Percentiles rank a stretch among this genome's conserved stretches.
These are phyloP conservation scores for Dillenia turbinata DNA, from an alignment of 164 flowering plant genomes.

Conservation along the genomic window DNA sequence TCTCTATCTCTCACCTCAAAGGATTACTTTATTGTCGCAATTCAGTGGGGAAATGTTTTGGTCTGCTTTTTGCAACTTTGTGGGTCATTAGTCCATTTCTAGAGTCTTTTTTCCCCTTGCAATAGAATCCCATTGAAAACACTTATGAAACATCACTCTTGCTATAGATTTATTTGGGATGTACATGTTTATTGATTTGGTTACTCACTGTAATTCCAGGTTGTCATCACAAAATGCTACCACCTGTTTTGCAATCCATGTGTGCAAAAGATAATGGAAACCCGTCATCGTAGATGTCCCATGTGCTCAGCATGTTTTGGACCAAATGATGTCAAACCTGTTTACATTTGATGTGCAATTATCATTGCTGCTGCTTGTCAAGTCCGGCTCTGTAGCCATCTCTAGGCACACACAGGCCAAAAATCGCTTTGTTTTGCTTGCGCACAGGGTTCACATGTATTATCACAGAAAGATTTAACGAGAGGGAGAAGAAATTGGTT, in stretches of 20 bases:
- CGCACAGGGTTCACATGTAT: neutral
- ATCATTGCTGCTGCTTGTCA: neutral
- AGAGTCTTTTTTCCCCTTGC: neutral
- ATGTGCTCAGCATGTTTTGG: constrained; percentile 74
- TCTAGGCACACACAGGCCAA: neutral
- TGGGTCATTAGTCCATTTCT: neutral
- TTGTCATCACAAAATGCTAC: constrained; percentile 94
- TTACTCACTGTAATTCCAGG: constrained; percentile 39
- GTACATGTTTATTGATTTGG: neutral
- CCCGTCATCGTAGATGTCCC: constrained; percentile 83
- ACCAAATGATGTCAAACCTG: constrained; percentile 81
- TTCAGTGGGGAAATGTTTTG: too few relatives aligned
- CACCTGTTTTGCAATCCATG: constrained; percentile 88
- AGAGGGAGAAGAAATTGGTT: constrained; percentile 4
- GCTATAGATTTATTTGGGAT: too few relatives aligned
- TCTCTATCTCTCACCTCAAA: too few relatives aligned
- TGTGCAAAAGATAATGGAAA: constrained; percentile 54
- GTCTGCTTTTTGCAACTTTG: neutral
- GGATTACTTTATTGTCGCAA: too few relatives aligned
- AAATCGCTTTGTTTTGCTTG: neutral
- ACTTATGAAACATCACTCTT: too few relatives aligned
- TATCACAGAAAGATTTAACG: neutral
- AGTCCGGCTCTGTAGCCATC: neutral
- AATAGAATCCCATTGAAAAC: too few relatives aligned
- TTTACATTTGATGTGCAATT: constrained; percentile 54